These are phyloP conservation scores for Celoporthe dispersa DNA, from an alignment of 2,329 filamentous ascomycete genomes.

Conservation along the genomic window DNA sequence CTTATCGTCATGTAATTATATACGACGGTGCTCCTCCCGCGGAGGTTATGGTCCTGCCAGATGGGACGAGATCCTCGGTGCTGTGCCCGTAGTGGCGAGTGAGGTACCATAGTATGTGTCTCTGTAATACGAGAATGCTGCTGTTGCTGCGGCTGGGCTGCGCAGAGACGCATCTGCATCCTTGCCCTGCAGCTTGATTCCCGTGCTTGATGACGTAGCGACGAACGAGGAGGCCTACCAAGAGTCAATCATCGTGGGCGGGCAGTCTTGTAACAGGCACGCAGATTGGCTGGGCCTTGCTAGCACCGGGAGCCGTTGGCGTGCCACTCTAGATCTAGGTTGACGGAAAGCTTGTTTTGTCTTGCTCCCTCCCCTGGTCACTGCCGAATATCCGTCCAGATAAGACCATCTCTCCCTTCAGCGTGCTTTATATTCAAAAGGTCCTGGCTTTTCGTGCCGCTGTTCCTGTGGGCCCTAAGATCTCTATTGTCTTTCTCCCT, in stretches of 20 bases:
- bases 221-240: not conserved
- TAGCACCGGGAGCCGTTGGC: not conserved
- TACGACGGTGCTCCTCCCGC: not conserved
- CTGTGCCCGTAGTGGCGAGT: too few relatives aligned
- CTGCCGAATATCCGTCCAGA: constrained; percentile 2
- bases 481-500: not conserved
- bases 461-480: too few relatives aligned
- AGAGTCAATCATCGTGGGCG: not conserved
- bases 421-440: not conserved
- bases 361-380: not conserved
- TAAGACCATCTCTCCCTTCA: not conserved
- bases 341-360: constrained; percentile 20
- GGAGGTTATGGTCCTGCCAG: not conserved
- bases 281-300: not conserved
- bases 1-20: too few relatives aligned
- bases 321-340: not conserved
- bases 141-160: too few relatives aligned
- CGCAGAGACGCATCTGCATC: too few relatives aligned
- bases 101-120: too few relatives aligned
- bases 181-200: not conserved
- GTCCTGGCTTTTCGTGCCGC: not conserved
- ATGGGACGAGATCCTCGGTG: too few relatives aligned
- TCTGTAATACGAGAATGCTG: too few relatives aligned
- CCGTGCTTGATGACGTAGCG: not conserved
- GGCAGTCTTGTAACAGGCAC: too few relatives aligned